Percentiles rank a stretch among this genome's conserved stretches.
Evolutionary conservation across 139 green algal species (phyloP).

Genomic region (Haematococcus sp.): DNA sequence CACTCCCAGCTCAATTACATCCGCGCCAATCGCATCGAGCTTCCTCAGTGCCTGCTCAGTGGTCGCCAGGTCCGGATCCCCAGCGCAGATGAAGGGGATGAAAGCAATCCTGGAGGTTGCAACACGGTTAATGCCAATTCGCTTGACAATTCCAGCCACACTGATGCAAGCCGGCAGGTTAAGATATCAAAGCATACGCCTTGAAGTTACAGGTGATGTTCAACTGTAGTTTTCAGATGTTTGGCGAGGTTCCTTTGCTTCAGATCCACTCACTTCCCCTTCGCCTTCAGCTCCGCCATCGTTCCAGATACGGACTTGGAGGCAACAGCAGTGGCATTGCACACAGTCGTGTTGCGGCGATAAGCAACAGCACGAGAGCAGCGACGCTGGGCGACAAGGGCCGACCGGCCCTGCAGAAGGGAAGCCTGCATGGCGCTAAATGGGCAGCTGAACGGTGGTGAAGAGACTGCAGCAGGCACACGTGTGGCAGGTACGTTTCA

Average conservation of each 20-base stretch:
- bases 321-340: constrained; percentile 7
- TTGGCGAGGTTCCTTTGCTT: too few species aligned
- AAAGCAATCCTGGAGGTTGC: constrained; percentile 69
- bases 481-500: too few species aligned
- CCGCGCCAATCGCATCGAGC: constrained; percentile 76
- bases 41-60: constrained; percentile 77
- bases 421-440: too few species aligned
- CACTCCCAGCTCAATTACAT: constrained; percentile 98
- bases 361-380: too few species aligned
- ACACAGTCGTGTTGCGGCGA: too few species aligned
- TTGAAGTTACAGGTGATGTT: constrained; percentile 2
- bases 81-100: constrained; percentile 94
- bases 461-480: too few species aligned
- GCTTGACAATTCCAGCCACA: too few species aligned
- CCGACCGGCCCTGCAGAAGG: too few species aligned
- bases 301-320: constrained; percentile 40
- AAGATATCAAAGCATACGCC: background rate
- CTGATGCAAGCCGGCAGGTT: too few species aligned
- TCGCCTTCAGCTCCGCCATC: constrained; percentile 62
- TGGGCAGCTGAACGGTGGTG: too few species aligned
- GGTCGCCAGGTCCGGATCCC: constrained; percentile 89
- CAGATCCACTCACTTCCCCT: constrained; percentile 46
- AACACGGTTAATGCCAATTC: too few species aligned
- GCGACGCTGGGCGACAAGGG: too few species aligned
- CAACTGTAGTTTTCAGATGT: constrained; percentile 3